These are phyloP conservation scores for Ramaria sp. DNA, from an alignment of 768 basidiomycete genomes.

Conservation along the genomic window DNA sequence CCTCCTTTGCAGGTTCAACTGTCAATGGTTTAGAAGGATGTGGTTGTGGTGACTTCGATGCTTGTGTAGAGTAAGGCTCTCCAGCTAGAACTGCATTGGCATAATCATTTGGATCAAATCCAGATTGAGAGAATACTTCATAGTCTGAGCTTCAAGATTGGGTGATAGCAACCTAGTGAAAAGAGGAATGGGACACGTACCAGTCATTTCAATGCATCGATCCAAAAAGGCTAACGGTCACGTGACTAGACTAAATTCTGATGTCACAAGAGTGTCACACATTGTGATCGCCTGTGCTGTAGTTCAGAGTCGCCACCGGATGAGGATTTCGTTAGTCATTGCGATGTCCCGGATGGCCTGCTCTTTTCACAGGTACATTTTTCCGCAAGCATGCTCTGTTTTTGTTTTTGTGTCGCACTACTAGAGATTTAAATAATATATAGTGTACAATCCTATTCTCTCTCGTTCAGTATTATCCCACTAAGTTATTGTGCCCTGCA, in stretches of 20 bases:
- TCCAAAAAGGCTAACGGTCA: no score
- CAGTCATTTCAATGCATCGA: background rate
- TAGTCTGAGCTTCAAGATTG: constrained; percentile 39
- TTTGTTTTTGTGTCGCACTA: no score
- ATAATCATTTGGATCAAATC: constrained; percentile 84
- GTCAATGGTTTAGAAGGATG: constrained; percentile 22
- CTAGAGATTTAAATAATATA: no score
- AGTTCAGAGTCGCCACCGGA: no score
- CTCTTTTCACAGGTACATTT: no score
- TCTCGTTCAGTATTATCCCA: no score
- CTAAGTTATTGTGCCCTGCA: no score
- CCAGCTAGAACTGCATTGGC: constrained; percentile 86
- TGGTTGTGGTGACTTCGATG: constrained; percentile 13
- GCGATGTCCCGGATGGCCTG: no score
- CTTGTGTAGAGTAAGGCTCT: constrained; percentile 49
- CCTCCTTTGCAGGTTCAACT: constrained; percentile 62
- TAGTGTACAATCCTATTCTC: no score
- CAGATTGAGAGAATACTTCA: constrained; percentile 54
- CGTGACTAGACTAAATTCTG: constrained; percentile 26
- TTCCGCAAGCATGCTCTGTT: no score
- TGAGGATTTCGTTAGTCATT: no score
- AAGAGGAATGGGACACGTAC: background rate
- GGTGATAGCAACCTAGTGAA: background rate
- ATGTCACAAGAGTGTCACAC: constrained; percentile 62
- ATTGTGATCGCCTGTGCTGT: no score